A percentile compares a stretch with the other conserved stretches of the same genome.
Conservation (phyloP, 495 filamentous ascomycete genomes). For the Pyrenula massariospora region DNA sequence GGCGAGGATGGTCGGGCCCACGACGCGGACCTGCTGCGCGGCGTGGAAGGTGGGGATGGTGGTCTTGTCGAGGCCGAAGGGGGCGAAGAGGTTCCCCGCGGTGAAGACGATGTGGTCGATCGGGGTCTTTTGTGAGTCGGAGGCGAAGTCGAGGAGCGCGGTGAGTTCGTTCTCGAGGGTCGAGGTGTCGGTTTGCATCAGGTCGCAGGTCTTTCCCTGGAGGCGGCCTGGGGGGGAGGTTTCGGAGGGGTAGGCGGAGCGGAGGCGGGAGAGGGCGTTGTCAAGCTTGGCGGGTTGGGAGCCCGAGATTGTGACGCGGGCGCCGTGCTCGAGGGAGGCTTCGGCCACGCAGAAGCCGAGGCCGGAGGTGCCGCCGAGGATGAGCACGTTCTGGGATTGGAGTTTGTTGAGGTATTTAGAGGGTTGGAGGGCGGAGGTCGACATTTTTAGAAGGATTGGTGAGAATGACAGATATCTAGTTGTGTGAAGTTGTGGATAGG, state of each 20-base stretch:
- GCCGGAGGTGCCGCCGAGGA: slow-evolving; percentile 35
- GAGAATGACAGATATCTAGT: too few relatives aligned
- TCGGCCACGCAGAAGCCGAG: slow-evolving; percentile 40
- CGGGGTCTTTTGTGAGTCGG: background rate
- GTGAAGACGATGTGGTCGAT: slow-evolving; percentile 55
- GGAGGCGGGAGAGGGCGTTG: slow-evolving; percentile 21
- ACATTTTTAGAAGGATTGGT: too few relatives aligned
- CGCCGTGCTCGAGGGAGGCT: slow-evolving; percentile 28
- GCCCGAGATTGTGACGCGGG: slow-evolving; percentile 36
- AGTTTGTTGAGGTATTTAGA: slow-evolving; percentile 12
- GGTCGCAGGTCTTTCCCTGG: background rate
- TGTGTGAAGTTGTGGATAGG: too few relatives aligned
- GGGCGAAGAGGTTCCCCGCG: slow-evolving; percentile 34
- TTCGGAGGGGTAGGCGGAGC: slow-evolving; percentile 14
- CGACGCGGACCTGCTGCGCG: slow-evolving; percentile 35
- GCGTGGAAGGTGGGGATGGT: slow-evolving; percentile 23
- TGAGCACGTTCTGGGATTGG: slow-evolving; percentile 17
- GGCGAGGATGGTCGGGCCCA: slow-evolving; percentile 38
- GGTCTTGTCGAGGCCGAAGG: slow-evolving; percentile 22
- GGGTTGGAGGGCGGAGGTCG: background rate
- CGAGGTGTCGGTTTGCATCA: background rate
- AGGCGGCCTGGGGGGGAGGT: background rate
- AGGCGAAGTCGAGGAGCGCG: background rate
- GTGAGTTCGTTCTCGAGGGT: background rate
- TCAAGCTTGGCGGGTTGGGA: slow-evolving; percentile 27